Base-by-base conservation (phyloP, 192 early-diverging fungal species). In the Martensiomyces pterosporus region DNA sequence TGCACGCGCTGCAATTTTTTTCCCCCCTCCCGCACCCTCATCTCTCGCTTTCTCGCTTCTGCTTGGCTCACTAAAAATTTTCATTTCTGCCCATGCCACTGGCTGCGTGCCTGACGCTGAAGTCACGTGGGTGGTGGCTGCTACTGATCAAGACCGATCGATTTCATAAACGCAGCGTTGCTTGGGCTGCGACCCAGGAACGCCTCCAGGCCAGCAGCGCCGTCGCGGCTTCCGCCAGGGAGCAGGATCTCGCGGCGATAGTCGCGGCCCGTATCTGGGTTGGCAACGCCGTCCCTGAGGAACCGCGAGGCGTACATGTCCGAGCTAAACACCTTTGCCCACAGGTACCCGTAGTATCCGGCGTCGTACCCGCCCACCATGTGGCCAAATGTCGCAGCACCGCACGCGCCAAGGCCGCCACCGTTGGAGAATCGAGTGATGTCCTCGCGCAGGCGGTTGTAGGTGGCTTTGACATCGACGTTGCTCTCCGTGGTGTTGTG, bases 161-260 rank as follows among this genome's bases (percentile, higher is more conserved):
- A 83, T 41, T 78, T 66, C 50, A 65, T 48, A 38, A 65, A 58
- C 17, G 63, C 63, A 1, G 26, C 23, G 13, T 74, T 67, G 22
- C 62, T 80, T 17, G 88, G 88, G 45, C 87, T 80, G 14, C 90
- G 76, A 17, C 87, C 85, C 41, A 92, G 67, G 69, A 92, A 92
- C 22, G 58, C 61, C 45, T 73, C 71, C 37, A 92, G 57, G 22
- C 84, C 48, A 24, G 83, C 83, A 43, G 77, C 76, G 2, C 76
- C 85, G 61, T 91, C 89, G 2, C 60, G 53, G 40, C 76, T 76
- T 24, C 82, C 84, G 13, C 83, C 83, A n/a, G 73, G 80, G 4
- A 73, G 62, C 21, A 90, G 61, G 55, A 90, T 84, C 19, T 75
- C 65, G 12, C 73, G 70, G 43, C 87, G 80, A 45, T 89, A 89